These are phyloP conservation scores for Filosporella fistucella DNA, from an alignment of 495 filamentous ascomycete species.

Conservation along the genomic window DNA sequence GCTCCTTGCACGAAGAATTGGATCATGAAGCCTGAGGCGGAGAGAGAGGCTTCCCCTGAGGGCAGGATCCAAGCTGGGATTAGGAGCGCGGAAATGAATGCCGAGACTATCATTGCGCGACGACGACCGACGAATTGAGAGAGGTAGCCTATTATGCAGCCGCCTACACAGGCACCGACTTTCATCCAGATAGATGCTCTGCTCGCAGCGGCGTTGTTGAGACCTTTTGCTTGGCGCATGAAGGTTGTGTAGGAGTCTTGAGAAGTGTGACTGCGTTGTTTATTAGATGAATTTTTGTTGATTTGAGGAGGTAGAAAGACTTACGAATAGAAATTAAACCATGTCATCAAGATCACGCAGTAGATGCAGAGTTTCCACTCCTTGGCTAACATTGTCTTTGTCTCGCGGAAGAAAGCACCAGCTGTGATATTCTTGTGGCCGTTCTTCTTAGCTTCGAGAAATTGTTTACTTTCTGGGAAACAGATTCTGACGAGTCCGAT, in stretches of 20 bases:
- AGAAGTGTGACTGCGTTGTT: conserved; percentile 15
- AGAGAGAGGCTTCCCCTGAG: conserved; percentile 47
- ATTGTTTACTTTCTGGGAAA: conserved; percentile 70
- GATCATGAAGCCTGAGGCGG: conserved; percentile 66
- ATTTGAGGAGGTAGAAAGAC: too few species aligned
- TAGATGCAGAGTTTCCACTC: conserved; percentile 73
- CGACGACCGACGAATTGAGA: conserved; percentile 70
- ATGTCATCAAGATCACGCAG: conserved; percentile 67
- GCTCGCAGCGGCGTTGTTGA: conserved; percentile 53
- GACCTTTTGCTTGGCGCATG: conserved; percentile 61
- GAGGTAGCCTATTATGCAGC: conserved; percentile 65
- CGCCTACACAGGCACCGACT: conserved; percentile 67
- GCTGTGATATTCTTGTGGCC: conserved; percentile 42
- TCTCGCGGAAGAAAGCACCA: conserved; percentile 58
- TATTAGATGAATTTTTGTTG: too few species aligned
- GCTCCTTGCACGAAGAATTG: conserved; percentile 78
- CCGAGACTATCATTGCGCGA: conserved; percentile 55
- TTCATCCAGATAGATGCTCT: conserved; percentile 63
- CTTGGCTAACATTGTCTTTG: conserved; percentile 53
- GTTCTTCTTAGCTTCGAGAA: conserved; percentile 55
- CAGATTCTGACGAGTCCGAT: conserved; percentile 58
- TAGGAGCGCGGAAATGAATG: conserved; percentile 50
- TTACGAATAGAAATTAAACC: conserved; percentile 39
- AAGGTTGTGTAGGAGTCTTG: conserved; percentile 72
- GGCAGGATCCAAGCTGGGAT: conserved; percentile 74